Percentiles rank a stretch among this genome's conserved stretches.
These are phyloP conservation scores for Uronychia binucleata DNA, from an alignment of 73 alveolate species.

Conservation along the genomic window DNA sequence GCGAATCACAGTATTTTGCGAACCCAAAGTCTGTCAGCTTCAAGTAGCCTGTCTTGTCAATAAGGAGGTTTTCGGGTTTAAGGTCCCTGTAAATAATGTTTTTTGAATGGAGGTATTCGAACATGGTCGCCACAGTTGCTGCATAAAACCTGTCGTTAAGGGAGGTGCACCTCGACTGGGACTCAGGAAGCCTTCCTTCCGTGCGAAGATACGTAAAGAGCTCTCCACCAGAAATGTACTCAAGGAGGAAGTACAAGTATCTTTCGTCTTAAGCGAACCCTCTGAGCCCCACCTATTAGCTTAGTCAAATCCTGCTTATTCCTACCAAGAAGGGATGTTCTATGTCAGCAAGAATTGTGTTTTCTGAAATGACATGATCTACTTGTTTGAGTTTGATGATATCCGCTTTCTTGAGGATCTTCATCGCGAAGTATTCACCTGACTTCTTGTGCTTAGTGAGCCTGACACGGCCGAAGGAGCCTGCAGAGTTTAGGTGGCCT, in stretches of 20 bases:
- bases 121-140: conserved; percentile 80
- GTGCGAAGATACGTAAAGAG: conserved; percentile 85
- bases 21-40: conserved; percentile 98
- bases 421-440: conserved; percentile 89
- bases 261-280: conserved; percentile 83
- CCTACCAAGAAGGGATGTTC: conserved; percentile 94
- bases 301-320: conserved; percentile 13
- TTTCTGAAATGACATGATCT: conserved; percentile 96
- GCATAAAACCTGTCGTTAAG: conserved; percentile 49
- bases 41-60: conserved; percentile 94
- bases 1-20: conserved; percentile 94
- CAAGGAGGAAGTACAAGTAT: conserved; percentile 79
- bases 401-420: conserved; percentile 95
- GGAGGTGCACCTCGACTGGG: conserved; percentile 46
- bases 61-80: conserved; percentile 93
- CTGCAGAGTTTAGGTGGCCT: conserved; percentile 46
- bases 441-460: conserved; percentile 80
- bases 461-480: conserved; percentile 95
- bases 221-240: conserved; percentile 90
- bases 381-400: conserved; percentile 91
- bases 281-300: conserved; percentile 67
- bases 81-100: conserved; percentile 93
- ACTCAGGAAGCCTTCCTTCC: conserved; percentile 67
- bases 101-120: conserved; percentile 94
- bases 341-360: conserved; percentile 88